Evolutionary conservation across 352 stramenopile species (phyloP).

Genomic region (Pythium aquatile): DNA sequence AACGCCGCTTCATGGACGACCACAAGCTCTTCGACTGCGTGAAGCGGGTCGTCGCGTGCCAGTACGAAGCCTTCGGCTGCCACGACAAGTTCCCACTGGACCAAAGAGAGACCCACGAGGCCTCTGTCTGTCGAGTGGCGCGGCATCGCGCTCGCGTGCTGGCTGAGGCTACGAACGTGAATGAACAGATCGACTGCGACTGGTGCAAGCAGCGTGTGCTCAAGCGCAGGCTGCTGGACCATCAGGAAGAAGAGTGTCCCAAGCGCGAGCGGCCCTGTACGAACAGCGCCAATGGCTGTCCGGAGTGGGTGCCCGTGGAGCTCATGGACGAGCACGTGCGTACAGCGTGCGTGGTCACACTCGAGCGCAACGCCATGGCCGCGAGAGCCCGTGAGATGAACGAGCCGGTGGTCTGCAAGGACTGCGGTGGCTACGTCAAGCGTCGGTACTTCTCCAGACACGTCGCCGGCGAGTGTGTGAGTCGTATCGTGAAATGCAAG

Average conservation of each 20-base stretch:
- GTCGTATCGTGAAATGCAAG: conserved; percentile 62
- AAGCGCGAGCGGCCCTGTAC: conserved; percentile 68
- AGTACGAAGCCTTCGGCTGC: conserved; percentile 54
- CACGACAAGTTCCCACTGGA: conserved; percentile 35
- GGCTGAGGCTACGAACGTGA: conserved; percentile 41
- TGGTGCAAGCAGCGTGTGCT: conserved; percentile 64
- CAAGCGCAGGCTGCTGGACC: conserved; percentile 65
- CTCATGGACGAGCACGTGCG: conserved; percentile 50
- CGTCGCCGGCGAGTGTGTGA: conserved; percentile 48
- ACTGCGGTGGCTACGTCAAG: conserved; percentile 48
- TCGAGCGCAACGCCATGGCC: conserved; percentile 56
- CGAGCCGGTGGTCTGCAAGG: conserved; percentile 35
- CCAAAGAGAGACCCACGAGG: conserved; percentile 42
- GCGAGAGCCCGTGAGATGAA: conserved; percentile 50
- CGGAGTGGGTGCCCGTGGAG: conserved; percentile 69
- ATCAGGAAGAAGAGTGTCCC: conserved; percentile 76
- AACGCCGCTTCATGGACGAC: conserved; percentile 36
- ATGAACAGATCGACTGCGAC: conserved; percentile 55
- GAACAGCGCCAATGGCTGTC: conserved; percentile 55
- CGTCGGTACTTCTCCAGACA: conserved; percentile 43
- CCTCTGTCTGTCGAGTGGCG: conserved; percentile 42
- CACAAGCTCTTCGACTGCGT: conserved; percentile 47
- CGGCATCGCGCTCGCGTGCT: conserved; percentile 38
- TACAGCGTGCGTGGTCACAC: conserved; percentile 46
- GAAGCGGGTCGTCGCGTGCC: conserved; percentile 48